Base-by-base conservation (phyloP, 2,329 filamentous ascomycete species). In the Nothomitra cinnamomea region DNA sequence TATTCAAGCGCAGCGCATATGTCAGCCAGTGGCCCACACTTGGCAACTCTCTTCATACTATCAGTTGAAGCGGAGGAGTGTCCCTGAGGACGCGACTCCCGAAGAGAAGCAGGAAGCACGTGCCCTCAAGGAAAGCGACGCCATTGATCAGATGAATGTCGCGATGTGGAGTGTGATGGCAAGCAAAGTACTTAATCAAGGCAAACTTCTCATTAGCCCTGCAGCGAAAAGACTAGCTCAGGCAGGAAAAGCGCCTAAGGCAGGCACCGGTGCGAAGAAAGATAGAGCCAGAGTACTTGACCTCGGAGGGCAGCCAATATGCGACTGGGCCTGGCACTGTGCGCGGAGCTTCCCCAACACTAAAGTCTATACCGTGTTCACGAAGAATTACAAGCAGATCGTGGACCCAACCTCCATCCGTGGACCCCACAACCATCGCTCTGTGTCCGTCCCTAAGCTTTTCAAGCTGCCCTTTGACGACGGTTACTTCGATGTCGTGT, bases 241-340 rank as follows among this genome's bases (percentile, higher is more conserved):
- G 56, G 57, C 63, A 21, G 58, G 40, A 56, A 22, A 45, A 61
- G 52, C 55, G 59, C n/a, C 50, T 60, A 24, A 53, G 8, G 6
- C n/a, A 17, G 10, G 7, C 21, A 48, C 25, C 5, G 42, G 15
- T 17, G 8, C 19, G 10, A 6, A 49, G 13, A 49, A 17, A 19
- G 24, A 35, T 19, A 49, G 45, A 19, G 32, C 45, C 17, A 74
- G 84, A 35, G 83, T 95, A 55, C 77, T 96, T 24, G 90, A 96
- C 64, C 80, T 95, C 35, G 88, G 86, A 50, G 89, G 89, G 45
- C 82, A 90, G 63, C 76, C 83, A 0, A 80, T 85, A 13, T 90
- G 87, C 64, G 88, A 94, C 67, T 98, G 92, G 92, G 90, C 86
- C 21, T 98, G 92, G 92, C 82, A 92, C 64, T 85, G 87, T 55